These are phyloP conservation scores for Pichia eremophila DNA, from an alignment of 805 yeast species.

Conservation along the genomic window DNA sequence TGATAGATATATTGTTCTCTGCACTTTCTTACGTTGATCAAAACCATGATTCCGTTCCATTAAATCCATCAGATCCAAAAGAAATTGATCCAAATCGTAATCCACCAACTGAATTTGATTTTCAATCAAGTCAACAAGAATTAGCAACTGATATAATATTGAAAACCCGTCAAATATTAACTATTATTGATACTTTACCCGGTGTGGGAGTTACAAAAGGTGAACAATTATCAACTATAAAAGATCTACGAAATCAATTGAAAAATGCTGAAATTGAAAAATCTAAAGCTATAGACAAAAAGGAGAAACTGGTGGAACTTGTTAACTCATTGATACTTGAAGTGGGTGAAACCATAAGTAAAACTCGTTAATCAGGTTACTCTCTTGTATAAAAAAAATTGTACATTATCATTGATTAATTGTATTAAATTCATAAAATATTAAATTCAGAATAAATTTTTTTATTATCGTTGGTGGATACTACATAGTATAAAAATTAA, in stretches of 20 bases:
- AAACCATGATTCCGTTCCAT: conserved; percentile 52
- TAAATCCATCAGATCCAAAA: conserved; percentile 40
- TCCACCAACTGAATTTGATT: conserved; percentile 26
- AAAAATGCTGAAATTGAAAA: conserved; percentile 51
- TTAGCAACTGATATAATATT: conserved; percentile 75
- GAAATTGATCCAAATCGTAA: conserved; percentile 56
- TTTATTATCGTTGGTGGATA: no score
- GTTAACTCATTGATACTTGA: conserved; percentile 59
- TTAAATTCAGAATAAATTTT: no score
- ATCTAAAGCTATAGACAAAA: conserved; percentile 46
- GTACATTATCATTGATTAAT: no score
- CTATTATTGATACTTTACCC: conserved; percentile 81
- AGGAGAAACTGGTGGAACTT: conserved; percentile 50
- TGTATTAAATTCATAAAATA: no score
- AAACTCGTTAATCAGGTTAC: conserved; percentile 22
- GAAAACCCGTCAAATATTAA: conserved; percentile 78
- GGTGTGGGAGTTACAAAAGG: conserved; percentile 82
- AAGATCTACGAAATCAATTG: conserved; percentile 52
- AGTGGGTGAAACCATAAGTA: conserved; percentile 46
- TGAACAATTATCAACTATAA: conserved; percentile 60
- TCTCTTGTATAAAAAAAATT: no score
- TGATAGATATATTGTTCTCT: conserved; percentile 72
- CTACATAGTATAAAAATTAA: not conserved
- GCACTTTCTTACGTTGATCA: conserved; percentile 73
- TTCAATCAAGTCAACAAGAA: conserved; percentile 52